A percentile compares a stretch with the other conserved stretches of the same genome.
Conservation (phyloP, 768 basidiomycete genomes). For the Kockovaella imperatae region DNA sequence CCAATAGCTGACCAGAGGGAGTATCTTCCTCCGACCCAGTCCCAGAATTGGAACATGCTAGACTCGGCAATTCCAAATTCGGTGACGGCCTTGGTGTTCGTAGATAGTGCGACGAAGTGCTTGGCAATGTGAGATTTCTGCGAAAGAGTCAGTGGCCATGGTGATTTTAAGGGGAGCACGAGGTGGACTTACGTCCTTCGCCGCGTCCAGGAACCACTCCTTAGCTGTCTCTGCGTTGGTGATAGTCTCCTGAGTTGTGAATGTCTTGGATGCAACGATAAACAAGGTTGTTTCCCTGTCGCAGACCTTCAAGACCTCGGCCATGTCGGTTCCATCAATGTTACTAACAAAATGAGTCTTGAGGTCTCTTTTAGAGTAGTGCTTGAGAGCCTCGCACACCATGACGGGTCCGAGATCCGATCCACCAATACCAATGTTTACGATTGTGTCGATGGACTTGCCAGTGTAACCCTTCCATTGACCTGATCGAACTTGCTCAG, state of each 20-base stretch:
- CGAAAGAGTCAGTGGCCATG: neutral
- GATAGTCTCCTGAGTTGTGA: conserved; percentile 99
- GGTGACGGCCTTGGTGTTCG: conserved; percentile 88
- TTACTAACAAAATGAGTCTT: conserved; percentile 87
- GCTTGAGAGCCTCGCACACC: conserved; percentile 95
- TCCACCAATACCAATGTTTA: conserved; percentile 98
- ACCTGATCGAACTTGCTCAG: conserved; percentile 72
- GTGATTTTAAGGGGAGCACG: neutral
- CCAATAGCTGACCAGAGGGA: conserved; percentile 98
- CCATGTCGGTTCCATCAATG: conserved; percentile 95
- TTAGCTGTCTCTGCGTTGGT: conserved; percentile 93
- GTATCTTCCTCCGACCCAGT: conserved; percentile 99
- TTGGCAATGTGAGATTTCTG: conserved; percentile 83
- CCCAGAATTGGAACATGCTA: conserved; percentile 99
- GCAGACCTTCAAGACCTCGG: conserved; percentile 71
- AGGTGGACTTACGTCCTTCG: conserved; percentile 55
- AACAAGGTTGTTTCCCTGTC: conserved; percentile 90
- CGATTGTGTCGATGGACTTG: conserved; percentile 84
- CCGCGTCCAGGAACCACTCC: conserved; percentile 81
- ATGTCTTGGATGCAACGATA: conserved; percentile 98
- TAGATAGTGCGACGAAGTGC: conserved; percentile 97
- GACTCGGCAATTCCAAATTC: conserved; percentile 79
- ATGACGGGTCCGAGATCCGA: conserved; percentile 97
- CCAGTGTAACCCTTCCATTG: conserved; percentile 97
- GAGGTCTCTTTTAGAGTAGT: conserved; percentile 82